These are phyloP conservation scores for Magnolia sinica DNA, from an alignment of 164 flowering plant genomes.

Conservation along the genomic window DNA sequence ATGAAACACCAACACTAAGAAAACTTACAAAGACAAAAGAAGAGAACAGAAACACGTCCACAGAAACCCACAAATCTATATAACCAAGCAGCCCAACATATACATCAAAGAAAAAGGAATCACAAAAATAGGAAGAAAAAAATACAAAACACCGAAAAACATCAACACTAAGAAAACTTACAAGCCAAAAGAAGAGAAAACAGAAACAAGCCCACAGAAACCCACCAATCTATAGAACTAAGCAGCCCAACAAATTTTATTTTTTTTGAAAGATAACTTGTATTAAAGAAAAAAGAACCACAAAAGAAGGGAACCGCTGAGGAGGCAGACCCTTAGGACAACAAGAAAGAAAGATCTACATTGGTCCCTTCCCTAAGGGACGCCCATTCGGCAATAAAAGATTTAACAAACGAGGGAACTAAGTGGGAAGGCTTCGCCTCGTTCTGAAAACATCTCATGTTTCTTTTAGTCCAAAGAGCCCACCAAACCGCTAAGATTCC, in stretches of 20 bases:
- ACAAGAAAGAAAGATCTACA: too few species aligned
- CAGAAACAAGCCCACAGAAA: neutral
- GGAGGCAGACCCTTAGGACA: too few species aligned
- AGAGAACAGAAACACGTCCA: neutral
- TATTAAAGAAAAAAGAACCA: too few species aligned
- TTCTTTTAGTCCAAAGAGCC: too few species aligned
- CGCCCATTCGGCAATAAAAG: too few species aligned
- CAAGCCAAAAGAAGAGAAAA: neutral
- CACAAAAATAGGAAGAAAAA: neutral
- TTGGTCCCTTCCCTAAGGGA: too few species aligned
- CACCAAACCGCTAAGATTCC: too few species aligned
- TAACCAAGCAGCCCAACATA: neutral
- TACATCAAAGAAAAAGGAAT: neutral
- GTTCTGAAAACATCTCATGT: too few species aligned
- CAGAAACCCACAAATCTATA: neutral
- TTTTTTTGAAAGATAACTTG: too few species aligned
- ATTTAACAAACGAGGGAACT: too few species aligned
- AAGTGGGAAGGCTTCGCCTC: too few species aligned
- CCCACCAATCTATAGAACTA: neutral
- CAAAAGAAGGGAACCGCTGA: too few species aligned
- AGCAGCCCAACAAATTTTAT: neutral
- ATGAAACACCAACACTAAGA: neutral
- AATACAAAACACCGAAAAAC: neutral
- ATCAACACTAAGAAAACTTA: neutral
- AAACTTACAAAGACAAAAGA: neutral